phyloP scores from a whole-genome alignment of 768 basidiomycete species.

The Suillus hirtellus region DNA sequence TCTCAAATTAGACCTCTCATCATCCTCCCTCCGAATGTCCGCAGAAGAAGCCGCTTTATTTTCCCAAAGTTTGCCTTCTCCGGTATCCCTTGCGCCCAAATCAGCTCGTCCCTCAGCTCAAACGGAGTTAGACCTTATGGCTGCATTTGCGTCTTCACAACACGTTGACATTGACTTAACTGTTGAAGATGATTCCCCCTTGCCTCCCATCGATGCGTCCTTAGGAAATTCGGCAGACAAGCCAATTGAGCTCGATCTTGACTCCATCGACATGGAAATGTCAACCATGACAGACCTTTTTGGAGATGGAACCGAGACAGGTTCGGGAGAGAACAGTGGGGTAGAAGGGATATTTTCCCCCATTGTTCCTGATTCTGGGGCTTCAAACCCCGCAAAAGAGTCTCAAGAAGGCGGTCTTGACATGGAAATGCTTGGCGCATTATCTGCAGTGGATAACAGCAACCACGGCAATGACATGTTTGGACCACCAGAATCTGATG shows the following conservation, averaged over 20 bases:
- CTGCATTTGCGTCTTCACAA: constrained; percentile 47
- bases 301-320: constrained; percentile 44
- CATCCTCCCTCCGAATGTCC: constrained; percentile 61
- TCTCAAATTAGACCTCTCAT: constrained; percentile 80
- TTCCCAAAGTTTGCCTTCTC: constrained; percentile 62
- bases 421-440: constrained; percentile 40
- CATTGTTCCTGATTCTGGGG: constrained; percentile 26
- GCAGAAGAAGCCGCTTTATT: constrained; percentile 62
- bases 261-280: constrained; percentile 67
- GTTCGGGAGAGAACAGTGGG: constrained; percentile 35
- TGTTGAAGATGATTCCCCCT: constrained; percentile 36
- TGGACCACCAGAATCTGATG: constrained; percentile 15
- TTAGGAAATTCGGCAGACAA: constrained; percentile 72
- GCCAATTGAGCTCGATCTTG: constrained; percentile 79
- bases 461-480: constrained; percentile 24
- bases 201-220: constrained; percentile 31
- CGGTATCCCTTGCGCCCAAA: constrained; percentile 80
- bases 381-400: constrained; percentile 22
- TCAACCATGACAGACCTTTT: constrained; percentile 50
- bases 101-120: constrained; percentile 64
- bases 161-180: constrained; percentile 62
- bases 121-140: constrained; percentile 65
- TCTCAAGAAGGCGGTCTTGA: constrained; percentile 24
- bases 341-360: constrained; percentile 58
- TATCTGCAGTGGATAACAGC: constrained; percentile 22